Conservation (phyloP, 352 stramenopile genomes). For the Aphanomyces euteiches region DNA sequence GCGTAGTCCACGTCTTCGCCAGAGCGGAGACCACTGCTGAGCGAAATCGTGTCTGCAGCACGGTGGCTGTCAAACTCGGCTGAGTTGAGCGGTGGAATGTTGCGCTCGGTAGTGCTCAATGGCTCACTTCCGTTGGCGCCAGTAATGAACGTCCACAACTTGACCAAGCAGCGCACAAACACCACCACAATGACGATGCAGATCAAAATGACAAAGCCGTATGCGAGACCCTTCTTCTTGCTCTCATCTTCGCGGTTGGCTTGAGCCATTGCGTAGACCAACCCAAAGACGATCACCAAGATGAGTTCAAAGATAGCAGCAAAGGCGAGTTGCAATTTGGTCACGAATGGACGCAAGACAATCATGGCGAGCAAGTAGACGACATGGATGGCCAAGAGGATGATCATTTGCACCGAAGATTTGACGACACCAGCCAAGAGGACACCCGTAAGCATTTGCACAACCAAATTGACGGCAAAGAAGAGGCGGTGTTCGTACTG, state of each 20-base stretch:
- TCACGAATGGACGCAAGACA: slow-evolving; percentile 41
- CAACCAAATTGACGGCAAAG: slow-evolving; percentile 49
- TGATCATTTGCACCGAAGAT: slow-evolving; percentile 51
- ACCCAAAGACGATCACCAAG: slow-evolving; percentile 6
- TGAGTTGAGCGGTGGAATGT: too few relatives aligned
- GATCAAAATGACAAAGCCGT: slow-evolving; percentile 1
- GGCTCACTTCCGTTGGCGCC: too few relatives aligned
- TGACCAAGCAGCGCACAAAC: slow-evolving; percentile 22
- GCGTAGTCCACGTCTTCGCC: too few relatives aligned
- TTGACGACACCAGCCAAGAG: slow-evolving; percentile 43
- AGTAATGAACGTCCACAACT: slow-evolving; percentile 2
- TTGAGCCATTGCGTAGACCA: slow-evolving; percentile 4
- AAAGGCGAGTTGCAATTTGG: slow-evolving; percentile 5
- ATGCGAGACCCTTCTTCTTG: not conserved
- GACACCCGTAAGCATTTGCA: slow-evolving; percentile 55
- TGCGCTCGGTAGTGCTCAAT: too few relatives aligned
- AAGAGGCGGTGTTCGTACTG: slow-evolving; percentile 60
- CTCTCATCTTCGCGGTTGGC: not conserved
- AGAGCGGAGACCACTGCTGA: too few relatives aligned
- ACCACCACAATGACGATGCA: slow-evolving; percentile 12
- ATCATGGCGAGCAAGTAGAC: slow-evolving; percentile 52
- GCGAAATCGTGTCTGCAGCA: too few relatives aligned
- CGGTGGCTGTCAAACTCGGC: too few relatives aligned
- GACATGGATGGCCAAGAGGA: slow-evolving; percentile 49
- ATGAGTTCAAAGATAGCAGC: slow-evolving; percentile 12